phyloP scores from a whole-genome alignment of 163 green algal species.

The Coccomyxa subellipsoidea region DNA sequence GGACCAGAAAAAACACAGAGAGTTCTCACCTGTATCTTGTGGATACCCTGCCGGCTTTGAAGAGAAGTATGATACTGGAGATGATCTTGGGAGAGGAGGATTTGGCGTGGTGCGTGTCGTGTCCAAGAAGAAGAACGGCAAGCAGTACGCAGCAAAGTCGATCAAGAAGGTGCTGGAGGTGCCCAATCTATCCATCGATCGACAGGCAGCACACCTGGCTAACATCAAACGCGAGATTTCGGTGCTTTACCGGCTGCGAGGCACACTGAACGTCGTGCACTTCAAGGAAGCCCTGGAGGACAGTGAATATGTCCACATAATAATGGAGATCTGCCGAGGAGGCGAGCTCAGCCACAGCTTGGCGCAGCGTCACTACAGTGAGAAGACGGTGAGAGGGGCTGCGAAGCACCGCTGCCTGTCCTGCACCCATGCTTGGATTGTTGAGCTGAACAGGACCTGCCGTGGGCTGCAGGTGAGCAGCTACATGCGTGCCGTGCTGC shows the following conservation, averaged over 20 bases:
- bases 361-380: constrained; percentile 68
- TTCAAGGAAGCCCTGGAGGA: constrained; percentile 84
- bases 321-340: constrained; percentile 92
- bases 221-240: constrained; percentile 75
- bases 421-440: background rate
- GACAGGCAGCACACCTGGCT: constrained; percentile 71
- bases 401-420: background rate
- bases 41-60: background rate
- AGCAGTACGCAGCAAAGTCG: constrained; percentile 89
- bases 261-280: constrained; percentile 72
- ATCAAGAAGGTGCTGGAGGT: constrained; percentile 86
- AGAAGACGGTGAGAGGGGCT: constrained; percentile 61
- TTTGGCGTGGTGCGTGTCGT: constrained; percentile 46
- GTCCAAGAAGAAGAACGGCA: constrained; percentile 47
- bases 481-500: constrained; percentile 83
- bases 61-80: constrained; percentile 5
- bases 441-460: background rate
- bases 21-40: background rate
- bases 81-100: constrained; percentile 12
- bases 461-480: constrained; percentile 56
- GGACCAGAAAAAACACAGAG: constrained; percentile 3
- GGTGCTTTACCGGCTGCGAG: constrained; percentile 67
- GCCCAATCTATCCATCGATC: constrained; percentile 47
- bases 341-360: constrained; percentile 86
- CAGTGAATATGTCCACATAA: constrained; percentile 76